Percentiles rank a stretch among this genome's conserved stretches.
These are phyloP conservation scores for Herpetospermum pedunculosum DNA, from an alignment of 306 rosid species.

Conservation along the genomic window DNA sequence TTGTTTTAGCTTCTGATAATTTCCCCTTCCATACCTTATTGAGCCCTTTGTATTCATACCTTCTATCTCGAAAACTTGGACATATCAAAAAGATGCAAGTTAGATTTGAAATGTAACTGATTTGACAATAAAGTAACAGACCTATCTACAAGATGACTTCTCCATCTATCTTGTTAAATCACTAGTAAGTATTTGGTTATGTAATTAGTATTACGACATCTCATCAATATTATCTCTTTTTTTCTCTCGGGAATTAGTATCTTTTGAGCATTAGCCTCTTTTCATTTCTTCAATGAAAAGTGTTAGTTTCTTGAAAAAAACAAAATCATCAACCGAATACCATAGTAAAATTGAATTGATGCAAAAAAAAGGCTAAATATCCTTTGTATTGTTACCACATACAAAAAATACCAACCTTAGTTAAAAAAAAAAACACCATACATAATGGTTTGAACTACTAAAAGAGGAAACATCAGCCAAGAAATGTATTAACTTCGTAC, in stretches of 20 bases:
- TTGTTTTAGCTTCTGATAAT: conserved; percentile 73
- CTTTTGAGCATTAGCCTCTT: too few species aligned
- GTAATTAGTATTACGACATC: not conserved
- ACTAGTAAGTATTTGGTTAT: not conserved
- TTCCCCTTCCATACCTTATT: conserved; percentile 98
- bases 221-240: too few species aligned
- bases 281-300: too few species aligned
- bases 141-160: not conserved
- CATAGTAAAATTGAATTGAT: not conserved
- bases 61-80: conserved; percentile 91
- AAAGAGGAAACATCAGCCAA: not conserved
- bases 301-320: too few species aligned
- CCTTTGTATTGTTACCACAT: not conserved
- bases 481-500: not conserved
- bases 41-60: conserved; percentile 95
- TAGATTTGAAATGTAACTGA: not conserved
- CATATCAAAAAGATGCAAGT: conserved; percentile 16
- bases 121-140: not conserved
- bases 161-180: not conserved
- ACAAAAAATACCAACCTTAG: not conserved
- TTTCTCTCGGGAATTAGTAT: too few species aligned
- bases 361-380: not conserved
- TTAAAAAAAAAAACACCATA: not conserved
- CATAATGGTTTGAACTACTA: not conserved
- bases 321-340: not conserved